Base-by-base conservation (phyloP, 805 yeast genomes). In the Ogataea saltuana region DNA sequence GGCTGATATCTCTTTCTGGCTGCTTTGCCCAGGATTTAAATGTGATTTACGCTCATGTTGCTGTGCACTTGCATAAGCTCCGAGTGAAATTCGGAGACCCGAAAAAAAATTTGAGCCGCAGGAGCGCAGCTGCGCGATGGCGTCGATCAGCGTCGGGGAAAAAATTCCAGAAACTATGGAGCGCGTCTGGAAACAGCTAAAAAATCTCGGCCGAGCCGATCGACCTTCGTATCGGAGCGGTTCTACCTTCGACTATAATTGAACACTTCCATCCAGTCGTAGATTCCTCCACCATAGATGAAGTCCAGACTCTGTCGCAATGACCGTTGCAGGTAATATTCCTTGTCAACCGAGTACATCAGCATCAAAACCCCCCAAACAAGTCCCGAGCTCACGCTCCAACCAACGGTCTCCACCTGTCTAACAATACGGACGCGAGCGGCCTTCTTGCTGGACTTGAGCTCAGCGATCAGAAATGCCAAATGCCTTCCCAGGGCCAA, bases 361-460 rank as follows among this genome's bases (percentile, higher is more conserved):
- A 76, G 72, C 90, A 85, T 84, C 28, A 84, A 86, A 19, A 75
- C 57, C 0, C 83, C 91, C 95, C 95, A 85, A 7, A 80, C 70
- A 6, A 80, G 46, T 12, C 83, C 78, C 1, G 89, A 82, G 52
- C 80, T 76, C 33, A 75, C 58, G 33, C 76, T 68, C 88, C 89
- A 85, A 0, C 74, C 60, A 3, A 44, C 33, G 15, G 54, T 55
- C 36, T 67, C 65, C 4, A 72, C 53, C 32, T 46, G 48, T 41
- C 39, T 17, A 5, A 31, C 26, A 26, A 26, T 25, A 11, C 22
- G 30, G 6, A 20, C 23, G 20, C 31, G 35, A 6, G 36, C 39
- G 18, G 25, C 42, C 21, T 17, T 19, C n/a, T n/a, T n/a, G n/a
- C n/a, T n/a, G n/a, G n/a, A n/a, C n/a, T n/a, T n/a, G n/a, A n/a